A percentile compares a stretch with the other conserved stretches of the same genome.
These are phyloP conservation scores for Aspergillus fructus DNA, from an alignment of 2,329 filamentous ascomycete genomes.

Conservation along the genomic window DNA sequence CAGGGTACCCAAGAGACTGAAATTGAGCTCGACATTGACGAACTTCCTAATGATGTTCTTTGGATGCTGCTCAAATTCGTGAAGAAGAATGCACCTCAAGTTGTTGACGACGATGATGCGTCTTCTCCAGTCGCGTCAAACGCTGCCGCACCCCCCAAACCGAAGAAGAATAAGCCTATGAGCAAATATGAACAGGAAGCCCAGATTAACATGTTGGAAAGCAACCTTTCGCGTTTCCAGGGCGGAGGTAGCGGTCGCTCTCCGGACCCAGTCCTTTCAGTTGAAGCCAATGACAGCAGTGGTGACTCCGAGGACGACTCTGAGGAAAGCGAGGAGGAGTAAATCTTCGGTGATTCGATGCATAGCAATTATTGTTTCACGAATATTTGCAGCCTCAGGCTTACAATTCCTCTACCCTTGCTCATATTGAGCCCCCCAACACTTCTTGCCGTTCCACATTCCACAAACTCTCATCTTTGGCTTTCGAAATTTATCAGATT, in stretches of 20 bases:
- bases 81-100: conserved; percentile 46
- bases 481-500: not conserved
- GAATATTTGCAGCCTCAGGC: conserved; percentile 4
- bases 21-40: conserved; percentile 51
- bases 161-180: conserved; percentile 55
- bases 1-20: conserved; percentile 46
- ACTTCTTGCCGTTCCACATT: not conserved
- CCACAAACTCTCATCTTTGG: not conserved
- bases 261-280: conserved; percentile 44
- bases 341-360: conserved; percentile 14
- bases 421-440: not conserved
- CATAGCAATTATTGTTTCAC: not conserved
- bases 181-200: conserved; percentile 52
- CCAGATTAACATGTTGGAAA: conserved; percentile 49
- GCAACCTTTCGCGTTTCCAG: conserved; percentile 47
- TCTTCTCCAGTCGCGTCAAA: conserved; percentile 30
- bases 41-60: conserved; percentile 48
- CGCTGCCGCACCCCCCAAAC: conserved; percentile 41
- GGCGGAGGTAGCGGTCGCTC: conserved; percentile 42
- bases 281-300: conserved; percentile 46
- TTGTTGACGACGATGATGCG: conserved; percentile 44
- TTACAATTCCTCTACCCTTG: conserved; percentile 8
- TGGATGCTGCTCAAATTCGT: conserved; percentile 48
- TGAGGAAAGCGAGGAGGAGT: conserved; percentile 53
- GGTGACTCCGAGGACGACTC: conserved; percentile 49